Percentiles rank a stretch among this genome's conserved stretches.
phyloP scores from a whole-genome alignment of 2,329 filamentous ascomycete species.

The Alternaria solani region DNA sequence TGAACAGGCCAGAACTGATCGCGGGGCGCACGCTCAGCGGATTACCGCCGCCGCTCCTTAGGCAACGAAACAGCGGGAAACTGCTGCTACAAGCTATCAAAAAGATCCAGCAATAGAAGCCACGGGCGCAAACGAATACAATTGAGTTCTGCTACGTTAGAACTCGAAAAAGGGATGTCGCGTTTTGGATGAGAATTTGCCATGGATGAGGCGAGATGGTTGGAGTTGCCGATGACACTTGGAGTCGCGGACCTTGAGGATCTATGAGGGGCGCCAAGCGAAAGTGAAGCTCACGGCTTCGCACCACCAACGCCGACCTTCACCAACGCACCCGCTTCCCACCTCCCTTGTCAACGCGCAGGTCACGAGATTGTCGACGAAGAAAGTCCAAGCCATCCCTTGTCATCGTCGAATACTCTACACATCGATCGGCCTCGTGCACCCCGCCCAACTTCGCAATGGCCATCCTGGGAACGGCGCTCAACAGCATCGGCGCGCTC shows the following conservation, averaged over 20 bases:
- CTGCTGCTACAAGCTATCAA: too few relatives aligned
- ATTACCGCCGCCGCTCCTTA: too few relatives aligned
- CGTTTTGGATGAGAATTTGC: not conserved
- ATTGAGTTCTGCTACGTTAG: too few relatives aligned
- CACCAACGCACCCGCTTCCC: not conserved
- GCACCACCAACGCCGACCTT: conserved; percentile 12
- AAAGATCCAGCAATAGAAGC: not conserved
- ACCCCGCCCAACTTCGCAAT: conserved; percentile 55
- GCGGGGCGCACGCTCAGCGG: too few relatives aligned
- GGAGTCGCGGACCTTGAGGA: not conserved
- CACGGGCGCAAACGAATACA: not conserved
- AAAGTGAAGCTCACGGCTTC: conserved; percentile 20
- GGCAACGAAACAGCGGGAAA: too few relatives aligned
- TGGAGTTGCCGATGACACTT: not conserved
- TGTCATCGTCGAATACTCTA: not conserved
- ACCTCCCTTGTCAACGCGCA: not conserved
- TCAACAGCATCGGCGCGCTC: conserved; percentile 77
- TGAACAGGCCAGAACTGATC: too few relatives aligned
- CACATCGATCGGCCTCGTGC: not conserved
- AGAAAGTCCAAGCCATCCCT: conserved; percentile 13
- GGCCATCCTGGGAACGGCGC: conserved; percentile 74
- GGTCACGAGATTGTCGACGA: not conserved
- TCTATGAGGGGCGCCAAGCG: conserved; percentile 18
- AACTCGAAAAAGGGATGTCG: not conserved
- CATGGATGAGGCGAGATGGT: not conserved